Base-by-base conservation (phyloP, 2,329 filamentous ascomycete genomes). In the Chaetomium strumarium region DNA sequence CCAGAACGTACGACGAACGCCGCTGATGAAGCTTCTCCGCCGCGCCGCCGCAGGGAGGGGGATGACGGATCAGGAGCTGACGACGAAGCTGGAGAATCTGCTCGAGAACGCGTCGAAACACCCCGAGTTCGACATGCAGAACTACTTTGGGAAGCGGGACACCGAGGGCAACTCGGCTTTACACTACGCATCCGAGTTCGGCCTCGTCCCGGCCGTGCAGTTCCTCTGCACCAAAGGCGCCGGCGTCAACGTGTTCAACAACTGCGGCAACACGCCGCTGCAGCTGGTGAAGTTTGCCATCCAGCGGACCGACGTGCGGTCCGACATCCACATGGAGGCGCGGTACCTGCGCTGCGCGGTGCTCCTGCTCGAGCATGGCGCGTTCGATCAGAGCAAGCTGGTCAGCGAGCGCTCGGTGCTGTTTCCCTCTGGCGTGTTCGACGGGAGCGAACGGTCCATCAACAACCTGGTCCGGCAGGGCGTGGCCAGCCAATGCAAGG, bases 311-410 rank as follows among this genome's bases (percentile, higher is more conserved):
- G 61, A 63, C 37, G 61, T 63, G 13, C 52, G 58, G n/a, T 60
- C 60, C n/a, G 61, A 63, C 41, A 60, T 63, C 24, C 60, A 63
- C 57, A 63, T 63, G 61, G 61, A 63, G 49, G 61, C 61, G 7
- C 52, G 60, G 5, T 63, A 63, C 36, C 55, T 63, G 19, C 56
- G 61, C 10, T 63, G 61, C 17, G 61, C 61, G 2, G 61, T 63
- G 11, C 29, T 63, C 5, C 38, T 63, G 13, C 44, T 63, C 12
- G 61, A 63, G 44, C 57, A 59, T 17, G 60, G 61, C 13, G 61
- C 61, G n/a, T 59, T 63, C 14, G 61, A 63, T 50, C 61, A 63
- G 54, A 61, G 52, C 57, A 63, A 62, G 53, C 58, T 63, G 16
- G 60, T 63, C 41, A 60, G 55, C 50, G 61, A 63, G 39, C 49